Conservation (phyloP, 441 rosid genomes). For the Pelargonium citronellum region DNA sequence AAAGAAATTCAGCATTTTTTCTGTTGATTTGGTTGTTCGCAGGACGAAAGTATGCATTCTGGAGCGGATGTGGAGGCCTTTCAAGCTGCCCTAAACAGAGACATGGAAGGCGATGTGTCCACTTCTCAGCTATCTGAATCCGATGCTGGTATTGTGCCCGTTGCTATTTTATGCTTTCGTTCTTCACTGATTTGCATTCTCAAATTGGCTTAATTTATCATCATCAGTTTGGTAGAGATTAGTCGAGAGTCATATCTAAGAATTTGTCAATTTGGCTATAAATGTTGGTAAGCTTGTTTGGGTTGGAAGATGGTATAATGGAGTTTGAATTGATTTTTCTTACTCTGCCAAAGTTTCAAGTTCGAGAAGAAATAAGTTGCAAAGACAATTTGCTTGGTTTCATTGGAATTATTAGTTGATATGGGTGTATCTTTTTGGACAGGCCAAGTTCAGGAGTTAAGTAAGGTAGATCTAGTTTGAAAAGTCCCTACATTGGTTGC, state of each 20-base stretch:
- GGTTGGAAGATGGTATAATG: neutral
- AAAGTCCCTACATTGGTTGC: neutral
- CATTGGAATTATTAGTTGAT: neutral
- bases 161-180: neutral
- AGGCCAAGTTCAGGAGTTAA: neutral
- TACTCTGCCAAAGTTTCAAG: neutral
- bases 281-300: neutral
- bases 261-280: neutral
- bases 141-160: conserved; percentile 15
- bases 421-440: neutral
- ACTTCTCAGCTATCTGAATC: conserved; percentile 45
- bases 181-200: neutral
- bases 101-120: conserved; percentile 63
- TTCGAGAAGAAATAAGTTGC: neutral
- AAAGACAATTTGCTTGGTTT: neutral
- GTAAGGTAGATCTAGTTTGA: neutral
- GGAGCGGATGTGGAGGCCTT: conserved; percentile 94
- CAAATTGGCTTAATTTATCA: neutral
- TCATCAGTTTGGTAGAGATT: neutral
- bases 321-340: neutral
- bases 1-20: neutral
- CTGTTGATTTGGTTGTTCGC: neutral
- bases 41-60: conserved; percentile 94
- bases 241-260: neutral
- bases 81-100: conserved; percentile 85